phyloP scores from a whole-genome alignment of 352 stramenopile species.

The Aphanomyces stellatus region DNA sequence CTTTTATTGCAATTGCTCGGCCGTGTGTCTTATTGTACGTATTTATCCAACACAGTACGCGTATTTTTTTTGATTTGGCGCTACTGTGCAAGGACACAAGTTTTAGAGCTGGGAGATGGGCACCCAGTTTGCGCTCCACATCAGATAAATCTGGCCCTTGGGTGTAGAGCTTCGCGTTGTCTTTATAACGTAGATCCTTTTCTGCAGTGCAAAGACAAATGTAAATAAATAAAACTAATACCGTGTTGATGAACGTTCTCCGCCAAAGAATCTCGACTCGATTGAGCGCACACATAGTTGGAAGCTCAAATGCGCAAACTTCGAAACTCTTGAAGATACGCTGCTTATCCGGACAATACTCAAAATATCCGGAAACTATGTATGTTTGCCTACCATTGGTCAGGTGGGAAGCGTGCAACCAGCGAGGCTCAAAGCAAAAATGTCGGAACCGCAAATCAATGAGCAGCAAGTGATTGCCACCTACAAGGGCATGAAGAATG shows the following conservation, averaged over 20 bases:
- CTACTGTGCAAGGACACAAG: neutral
- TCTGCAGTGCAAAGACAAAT: neutral
- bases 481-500: constrained; percentile 79
- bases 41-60: constrained; percentile 77
- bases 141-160: neutral
- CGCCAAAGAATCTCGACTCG: too few relatives aligned
- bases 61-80: constrained; percentile 31
- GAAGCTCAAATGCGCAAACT: too few relatives aligned
- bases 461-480: constrained; percentile 80
- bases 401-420: too few relatives aligned
- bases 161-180: neutral
- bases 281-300: too few relatives aligned
- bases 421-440: too few relatives aligned
- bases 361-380: neutral
- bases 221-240: too few relatives aligned
- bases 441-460: constrained; percentile 37
- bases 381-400: neutral
- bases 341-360: neutral
- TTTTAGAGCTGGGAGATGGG: constrained; percentile 1
- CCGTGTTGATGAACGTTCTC: too few relatives aligned
- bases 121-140: neutral
- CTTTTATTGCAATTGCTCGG: constrained; percentile 38
- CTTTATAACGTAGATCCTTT: neutral
- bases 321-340: too few relatives aligned
- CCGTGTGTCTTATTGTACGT: constrained; percentile 74